phyloP scores from a whole-genome alignment of 139 green algal genomes.

The Chlamydomonas urium region DNA sequence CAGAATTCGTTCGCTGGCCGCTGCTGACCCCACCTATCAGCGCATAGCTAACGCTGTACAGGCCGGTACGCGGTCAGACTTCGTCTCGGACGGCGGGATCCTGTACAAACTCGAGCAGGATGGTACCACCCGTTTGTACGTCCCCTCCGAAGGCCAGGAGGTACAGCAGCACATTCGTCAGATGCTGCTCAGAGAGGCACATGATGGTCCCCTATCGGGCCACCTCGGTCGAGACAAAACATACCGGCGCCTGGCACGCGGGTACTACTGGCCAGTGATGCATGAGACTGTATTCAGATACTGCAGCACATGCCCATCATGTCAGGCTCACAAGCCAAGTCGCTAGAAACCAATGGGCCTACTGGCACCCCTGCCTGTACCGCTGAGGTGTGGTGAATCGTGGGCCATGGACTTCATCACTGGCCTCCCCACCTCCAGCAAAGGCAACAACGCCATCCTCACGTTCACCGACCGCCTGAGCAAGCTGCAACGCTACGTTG shows the following conservation, averaged over 20 bases:
- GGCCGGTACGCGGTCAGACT: not conserved
- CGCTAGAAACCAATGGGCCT: conserved; percentile 24
- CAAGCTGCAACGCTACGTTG: conserved; percentile 51
- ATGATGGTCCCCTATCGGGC: not conserved
- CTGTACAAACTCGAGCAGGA: not conserved
- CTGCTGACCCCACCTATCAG: too few relatives aligned
- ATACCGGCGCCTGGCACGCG: not conserved
- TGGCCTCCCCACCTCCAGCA: conserved; percentile 18
- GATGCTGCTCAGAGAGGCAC: not conserved
- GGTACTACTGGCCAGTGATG: conserved; percentile 32
- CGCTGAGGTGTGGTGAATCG: conserved; percentile 27
- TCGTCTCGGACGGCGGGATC: not conserved
- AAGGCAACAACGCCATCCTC: conserved; percentile 32
- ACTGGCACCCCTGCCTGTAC: conserved; percentile 41
- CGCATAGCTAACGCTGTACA: conserved; percentile 5
- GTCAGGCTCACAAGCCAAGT: conserved; percentile 32
- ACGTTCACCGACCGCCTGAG: conserved; percentile 53
- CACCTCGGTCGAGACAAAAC: conserved; percentile 27
- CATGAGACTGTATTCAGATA: conserved; percentile 15
- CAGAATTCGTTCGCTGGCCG: too few relatives aligned
- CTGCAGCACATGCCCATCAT: conserved; percentile 26
- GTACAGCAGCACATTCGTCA: not conserved
- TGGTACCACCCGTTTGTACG: not conserved
- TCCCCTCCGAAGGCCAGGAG: too few relatives aligned
- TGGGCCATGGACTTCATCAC: conserved; percentile 60